These are phyloP conservation scores for Carex cristatella DNA, from an alignment of 176 grass and related monocot genomes.

Conservation along the genomic window DNA sequence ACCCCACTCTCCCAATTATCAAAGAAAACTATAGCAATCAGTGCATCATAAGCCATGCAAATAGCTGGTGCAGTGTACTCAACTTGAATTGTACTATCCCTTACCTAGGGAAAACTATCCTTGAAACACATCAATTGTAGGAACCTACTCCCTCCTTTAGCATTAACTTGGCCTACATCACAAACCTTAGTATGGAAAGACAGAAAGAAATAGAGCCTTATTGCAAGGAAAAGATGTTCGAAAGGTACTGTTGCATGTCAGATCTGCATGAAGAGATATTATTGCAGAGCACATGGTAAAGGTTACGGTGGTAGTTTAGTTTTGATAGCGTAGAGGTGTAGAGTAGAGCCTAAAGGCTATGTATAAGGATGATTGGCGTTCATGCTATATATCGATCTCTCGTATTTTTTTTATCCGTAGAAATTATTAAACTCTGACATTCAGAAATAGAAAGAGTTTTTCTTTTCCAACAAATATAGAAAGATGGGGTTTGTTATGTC, in stretches of 20 bases:
- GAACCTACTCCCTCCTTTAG: conserved; percentile 14
- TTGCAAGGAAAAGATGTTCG: conserved; percentile 24
- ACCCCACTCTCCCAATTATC: not conserved
- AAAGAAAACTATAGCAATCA: conserved; percentile 18
- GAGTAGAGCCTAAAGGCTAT: conserved; percentile 44
- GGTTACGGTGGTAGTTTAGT: conserved; percentile 9
- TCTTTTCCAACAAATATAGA: too few species aligned
- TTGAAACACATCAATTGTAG: conserved; percentile 72
- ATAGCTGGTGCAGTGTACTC: conserved; percentile 8
- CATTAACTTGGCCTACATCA: conserved; percentile 19
- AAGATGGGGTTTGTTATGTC: too few species aligned
- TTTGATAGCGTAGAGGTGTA: conserved; percentile 26
- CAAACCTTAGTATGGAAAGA: conserved; percentile 23
- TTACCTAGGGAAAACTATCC: conserved; percentile 28
- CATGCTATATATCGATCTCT: not conserved
- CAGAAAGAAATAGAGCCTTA: conserved; percentile 16
- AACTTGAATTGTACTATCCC: not conserved
- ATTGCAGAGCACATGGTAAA: conserved; percentile 54
- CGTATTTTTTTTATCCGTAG: too few species aligned
- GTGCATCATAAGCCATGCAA: not conserved
- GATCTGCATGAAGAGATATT: conserved; percentile 33
- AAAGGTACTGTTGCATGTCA: conserved; percentile 45
- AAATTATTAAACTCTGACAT: too few species aligned
- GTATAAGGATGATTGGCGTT: conserved; percentile 42
- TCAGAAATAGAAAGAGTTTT: too few species aligned